phyloP scores from a whole-genome alignment of 495 filamentous ascomycete genomes.

The Filosporella fistucella region DNA sequence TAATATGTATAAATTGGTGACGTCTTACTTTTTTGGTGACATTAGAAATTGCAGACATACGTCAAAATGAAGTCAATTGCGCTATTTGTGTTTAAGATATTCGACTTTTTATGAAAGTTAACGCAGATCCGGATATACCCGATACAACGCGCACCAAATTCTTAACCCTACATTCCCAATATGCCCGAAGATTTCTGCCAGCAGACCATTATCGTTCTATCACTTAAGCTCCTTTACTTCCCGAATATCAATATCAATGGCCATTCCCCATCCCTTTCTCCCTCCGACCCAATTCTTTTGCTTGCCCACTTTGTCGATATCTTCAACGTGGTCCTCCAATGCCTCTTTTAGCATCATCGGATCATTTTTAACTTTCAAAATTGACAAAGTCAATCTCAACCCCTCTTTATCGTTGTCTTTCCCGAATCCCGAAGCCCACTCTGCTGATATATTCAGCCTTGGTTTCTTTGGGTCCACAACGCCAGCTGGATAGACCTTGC shows the following conservation, averaged over 20 bases:
- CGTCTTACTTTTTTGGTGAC: too few species aligned
- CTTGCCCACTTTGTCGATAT: slow-evolving; percentile 54
- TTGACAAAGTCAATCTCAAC: slow-evolving; percentile 28
- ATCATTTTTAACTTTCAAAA: slow-evolving; percentile 23
- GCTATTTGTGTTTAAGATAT: too few species aligned
- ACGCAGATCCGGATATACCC: too few species aligned
- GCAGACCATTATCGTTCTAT: too few species aligned
- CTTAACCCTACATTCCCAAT: too few species aligned
- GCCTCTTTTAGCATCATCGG: slow-evolving; percentile 21
- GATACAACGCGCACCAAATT: too few species aligned
- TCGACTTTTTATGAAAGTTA: too few species aligned
- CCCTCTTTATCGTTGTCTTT: slow-evolving; percentile 28
- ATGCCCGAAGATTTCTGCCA: too few species aligned
- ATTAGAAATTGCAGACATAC: too few species aligned
- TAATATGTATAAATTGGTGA: too few species aligned
- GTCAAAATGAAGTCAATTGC: too few species aligned
- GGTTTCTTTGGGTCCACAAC: slow-evolving; percentile 25
- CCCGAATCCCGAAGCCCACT: slow-evolving; percentile 29
- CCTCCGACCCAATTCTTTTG: slow-evolving; percentile 51
- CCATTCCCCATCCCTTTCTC: slow-evolving; percentile 24
- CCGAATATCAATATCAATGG: slow-evolving; percentile 4
- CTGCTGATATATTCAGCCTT: slow-evolving; percentile 26
- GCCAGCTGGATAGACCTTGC: slow-evolving; percentile 44
- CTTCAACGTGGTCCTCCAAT: slow-evolving; percentile 33
- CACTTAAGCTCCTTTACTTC: background rate